Conservation (phyloP, 2,329 filamentous ascomycete genomes). For the Aspergillus costaricaensis region DNA sequence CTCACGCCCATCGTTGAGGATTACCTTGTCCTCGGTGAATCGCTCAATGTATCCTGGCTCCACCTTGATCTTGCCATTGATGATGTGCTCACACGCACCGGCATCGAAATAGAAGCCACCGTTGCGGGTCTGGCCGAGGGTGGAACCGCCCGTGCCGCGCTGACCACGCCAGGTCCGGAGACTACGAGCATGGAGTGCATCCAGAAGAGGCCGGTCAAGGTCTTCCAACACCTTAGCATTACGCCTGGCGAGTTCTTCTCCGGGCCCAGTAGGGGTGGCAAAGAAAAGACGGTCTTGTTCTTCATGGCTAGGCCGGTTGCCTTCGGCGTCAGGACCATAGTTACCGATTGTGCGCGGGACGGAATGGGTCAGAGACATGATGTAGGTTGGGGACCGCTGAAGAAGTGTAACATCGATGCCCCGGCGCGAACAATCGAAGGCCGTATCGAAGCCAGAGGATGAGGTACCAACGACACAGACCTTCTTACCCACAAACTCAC, state of each 20-base stretch:
- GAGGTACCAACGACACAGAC: constrained; percentile 34
- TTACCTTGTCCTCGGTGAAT: constrained; percentile 29
- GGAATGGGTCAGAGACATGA: constrained; percentile 30
- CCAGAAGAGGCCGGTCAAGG: constrained; percentile 25
- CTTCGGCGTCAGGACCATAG: constrained; percentile 19
- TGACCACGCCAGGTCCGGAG: constrained; percentile 38
- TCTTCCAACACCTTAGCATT: constrained; percentile 26
- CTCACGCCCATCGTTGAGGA: constrained; percentile 36
- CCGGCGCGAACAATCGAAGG: constrained; percentile 27
- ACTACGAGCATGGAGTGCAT: constrained; percentile 29
- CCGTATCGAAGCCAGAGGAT: constrained; percentile 32
- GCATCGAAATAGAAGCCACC: constrained; percentile 36
- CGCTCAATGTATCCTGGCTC: constrained; percentile 17
- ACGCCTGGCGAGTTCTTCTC: constrained; percentile 23
- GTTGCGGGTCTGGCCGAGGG: constrained; percentile 33
- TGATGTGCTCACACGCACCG: constrained; percentile 32
- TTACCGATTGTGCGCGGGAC: constrained; percentile 31
- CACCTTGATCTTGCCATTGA: constrained; percentile 33
- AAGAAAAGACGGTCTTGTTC: constrained; percentile 11
- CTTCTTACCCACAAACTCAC: constrained; percentile 32
- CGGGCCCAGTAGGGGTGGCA: background rate
- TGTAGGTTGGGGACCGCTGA: constrained; percentile 35
- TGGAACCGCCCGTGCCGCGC: constrained; percentile 35
- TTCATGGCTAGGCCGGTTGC: constrained; percentile 3
- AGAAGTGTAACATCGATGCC: constrained; percentile 33